Percentiles rank a stretch among this genome's conserved stretches.
Conservation (phyloP, 148 eudicot species). For the Camellia japonica region DNA sequence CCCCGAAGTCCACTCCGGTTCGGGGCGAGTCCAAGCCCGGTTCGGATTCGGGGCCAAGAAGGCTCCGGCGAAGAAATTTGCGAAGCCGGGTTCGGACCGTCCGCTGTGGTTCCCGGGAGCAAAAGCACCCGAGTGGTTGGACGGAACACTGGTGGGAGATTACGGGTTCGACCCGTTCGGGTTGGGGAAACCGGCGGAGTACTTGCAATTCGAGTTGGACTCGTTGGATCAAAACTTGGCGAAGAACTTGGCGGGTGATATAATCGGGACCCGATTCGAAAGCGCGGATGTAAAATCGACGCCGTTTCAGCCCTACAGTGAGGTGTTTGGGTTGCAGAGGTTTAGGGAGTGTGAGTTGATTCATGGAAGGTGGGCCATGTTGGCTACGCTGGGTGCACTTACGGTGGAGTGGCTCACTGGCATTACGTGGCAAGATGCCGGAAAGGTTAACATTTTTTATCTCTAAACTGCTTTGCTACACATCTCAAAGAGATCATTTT, state of each 20-base stretch:
- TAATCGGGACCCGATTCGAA: conserved; percentile 83
- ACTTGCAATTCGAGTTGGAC: conserved; percentile 80
- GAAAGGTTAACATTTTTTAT: conserved; percentile 54
- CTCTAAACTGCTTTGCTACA: neutral
- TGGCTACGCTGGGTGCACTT: conserved; percentile 91
- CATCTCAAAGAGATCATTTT: no score
- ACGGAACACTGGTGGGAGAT: conserved; percentile 74
- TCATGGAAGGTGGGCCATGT: conserved; percentile 98
- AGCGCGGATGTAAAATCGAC: conserved; percentile 57
- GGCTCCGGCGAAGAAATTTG: conserved; percentile 46
- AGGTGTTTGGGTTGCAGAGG: conserved; percentile 95
- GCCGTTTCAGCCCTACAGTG: conserved; percentile 79
- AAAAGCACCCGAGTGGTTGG: conserved; percentile 69
- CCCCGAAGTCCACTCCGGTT: conserved; percentile 37
- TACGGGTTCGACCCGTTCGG: conserved; percentile 97
- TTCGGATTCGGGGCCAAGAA: conserved; percentile 75
- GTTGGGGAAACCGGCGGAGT: conserved; percentile 87
- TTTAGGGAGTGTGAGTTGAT: conserved; percentile 95
- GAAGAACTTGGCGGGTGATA: conserved; percentile 70
- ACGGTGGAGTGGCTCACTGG: conserved; percentile 96
- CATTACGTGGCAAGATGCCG: conserved; percentile 99
- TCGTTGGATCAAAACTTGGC: conserved; percentile 89
- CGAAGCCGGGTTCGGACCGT: conserved; percentile 41
- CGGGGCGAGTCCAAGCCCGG: conserved; percentile 60
- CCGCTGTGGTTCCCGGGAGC: conserved; percentile 97